Percentiles rank a stretch among this genome's conserved stretches.
These are phyloP conservation scores for Komagataella pastoris DNA, from an alignment of 805 yeast species.

Conservation along the genomic window DNA sequence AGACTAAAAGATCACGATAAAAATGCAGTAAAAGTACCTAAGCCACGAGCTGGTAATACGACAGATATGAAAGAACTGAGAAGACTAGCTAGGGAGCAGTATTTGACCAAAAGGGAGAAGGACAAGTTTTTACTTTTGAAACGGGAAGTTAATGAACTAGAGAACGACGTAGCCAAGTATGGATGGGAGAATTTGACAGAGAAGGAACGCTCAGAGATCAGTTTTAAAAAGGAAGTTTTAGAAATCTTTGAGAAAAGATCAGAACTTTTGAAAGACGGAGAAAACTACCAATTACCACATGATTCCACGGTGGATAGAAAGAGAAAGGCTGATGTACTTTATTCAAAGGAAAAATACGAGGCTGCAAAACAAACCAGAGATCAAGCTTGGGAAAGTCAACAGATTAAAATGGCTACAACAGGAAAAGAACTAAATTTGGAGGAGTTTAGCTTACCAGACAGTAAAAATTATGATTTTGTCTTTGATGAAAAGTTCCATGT, in stretches of 20 bases:
- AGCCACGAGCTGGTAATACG: not conserved
- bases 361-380: slow-evolving; percentile 8
- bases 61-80: slow-evolving; percentile 20
- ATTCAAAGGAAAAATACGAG: slow-evolving; percentile 19
- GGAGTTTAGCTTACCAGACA: slow-evolving; percentile 18
- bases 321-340: slow-evolving; percentile 37
- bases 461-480: slow-evolving; percentile 53
- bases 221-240: slow-evolving; percentile 35
- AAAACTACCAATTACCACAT: slow-evolving; percentile 41
- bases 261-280: slow-evolving; percentile 18
- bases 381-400: slow-evolving; percentile 39
- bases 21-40: not conserved
- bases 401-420: slow-evolving; percentile 9
- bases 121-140: slow-evolving; percentile 28
- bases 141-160: slow-evolving; percentile 33
- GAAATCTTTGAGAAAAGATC: slow-evolving; percentile 26
- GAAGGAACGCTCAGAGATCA: slow-evolving; percentile 37
- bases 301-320: slow-evolving; percentile 45
- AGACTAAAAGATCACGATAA: not conserved
- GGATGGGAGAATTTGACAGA: slow-evolving; percentile 42
- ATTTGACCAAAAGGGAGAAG: slow-evolving; percentile 33
- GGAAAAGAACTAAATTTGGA: not conserved
- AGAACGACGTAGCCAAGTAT: slow-evolving; percentile 30
- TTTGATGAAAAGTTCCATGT: slow-evolving; percentile 55
- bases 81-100: slow-evolving; percentile 32